phyloP scores from a whole-genome alignment of 257 asterid species.

The Lithospermum erythrorhizon region DNA sequence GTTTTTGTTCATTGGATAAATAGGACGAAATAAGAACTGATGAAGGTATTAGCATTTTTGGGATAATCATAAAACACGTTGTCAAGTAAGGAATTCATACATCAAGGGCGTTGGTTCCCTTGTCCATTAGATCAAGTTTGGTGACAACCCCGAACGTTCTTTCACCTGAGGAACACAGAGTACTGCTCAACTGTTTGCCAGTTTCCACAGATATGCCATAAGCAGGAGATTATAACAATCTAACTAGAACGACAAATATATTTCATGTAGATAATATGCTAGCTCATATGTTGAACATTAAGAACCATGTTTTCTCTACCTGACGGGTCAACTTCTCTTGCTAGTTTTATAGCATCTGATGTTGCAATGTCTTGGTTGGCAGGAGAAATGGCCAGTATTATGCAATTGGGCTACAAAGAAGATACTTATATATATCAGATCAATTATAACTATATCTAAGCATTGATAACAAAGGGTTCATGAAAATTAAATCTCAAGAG shows the following conservation, averaged over 20 bases:
- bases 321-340: conserved; percentile 92
- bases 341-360: conserved; percentile 95
- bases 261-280: not conserved
- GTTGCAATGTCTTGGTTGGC: conserved; percentile 99
- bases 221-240: conserved; percentile 4
- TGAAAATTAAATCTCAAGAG: not conserved
- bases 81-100: conserved; percentile 32
- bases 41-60: conserved; percentile 1
- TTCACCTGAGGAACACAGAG: conserved; percentile 46
- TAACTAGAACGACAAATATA: not conserved
- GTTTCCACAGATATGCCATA: not conserved
- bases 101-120: conserved; percentile 90
- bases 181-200: not conserved
- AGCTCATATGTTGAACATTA: not conserved
- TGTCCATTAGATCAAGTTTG: conserved; percentile 95
- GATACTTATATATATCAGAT: not conserved
- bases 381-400: conserved; percentile 94
- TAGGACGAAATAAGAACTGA: too few relatives aligned
- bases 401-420: conserved; percentile 71
- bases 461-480: not conserved
- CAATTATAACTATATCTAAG: not conserved
- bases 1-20: conserved; percentile 6
- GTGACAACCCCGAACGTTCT: conserved; percentile 93
- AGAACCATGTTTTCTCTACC: conserved; percentile 27
- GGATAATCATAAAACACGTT: conserved; percentile 9